Evolutionary conservation across 345 rosid species (phyloP).

Genomic region (Eucalyptus decipiens): DNA sequence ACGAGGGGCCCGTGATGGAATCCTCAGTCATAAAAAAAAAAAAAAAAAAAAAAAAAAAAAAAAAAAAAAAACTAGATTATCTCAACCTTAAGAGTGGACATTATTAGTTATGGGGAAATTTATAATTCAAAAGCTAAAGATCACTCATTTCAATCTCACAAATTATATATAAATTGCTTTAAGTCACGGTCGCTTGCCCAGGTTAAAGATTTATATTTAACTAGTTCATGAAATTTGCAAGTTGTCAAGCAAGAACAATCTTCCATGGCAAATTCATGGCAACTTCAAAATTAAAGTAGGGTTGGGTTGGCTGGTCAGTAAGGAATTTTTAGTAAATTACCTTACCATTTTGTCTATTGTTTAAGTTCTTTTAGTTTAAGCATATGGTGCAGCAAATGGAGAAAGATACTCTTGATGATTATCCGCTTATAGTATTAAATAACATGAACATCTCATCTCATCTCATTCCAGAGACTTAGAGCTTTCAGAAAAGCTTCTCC

Average conservation of each 20-base stretch:
- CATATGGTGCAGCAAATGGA: background rate
- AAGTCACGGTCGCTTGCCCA: background rate
- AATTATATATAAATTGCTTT: background rate
- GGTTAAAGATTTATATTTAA: background rate
- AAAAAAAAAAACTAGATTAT: background rate
- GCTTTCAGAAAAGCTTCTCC: background rate
- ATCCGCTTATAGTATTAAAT: background rate
- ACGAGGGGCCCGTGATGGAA: rapidly evolving
- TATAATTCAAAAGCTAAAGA: background rate
- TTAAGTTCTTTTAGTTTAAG: background rate
- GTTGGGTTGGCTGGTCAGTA: background rate
- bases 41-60: no score
- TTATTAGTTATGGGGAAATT: background rate
- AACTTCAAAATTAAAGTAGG: background rate
- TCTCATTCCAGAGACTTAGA: background rate
- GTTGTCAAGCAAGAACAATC: background rate
- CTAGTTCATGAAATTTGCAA: background rate
- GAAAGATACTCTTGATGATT: background rate
- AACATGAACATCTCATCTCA: background rate
- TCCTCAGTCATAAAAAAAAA: no score
- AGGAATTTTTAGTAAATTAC: background rate
- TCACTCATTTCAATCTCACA: background rate
- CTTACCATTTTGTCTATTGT: background rate
- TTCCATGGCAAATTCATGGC: background rate
- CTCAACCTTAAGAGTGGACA: background rate